Evolutionary conservation across 2,329 filamentous ascomycete species (phyloP).

Genomic region (Aspergillus amoenus): DNA sequence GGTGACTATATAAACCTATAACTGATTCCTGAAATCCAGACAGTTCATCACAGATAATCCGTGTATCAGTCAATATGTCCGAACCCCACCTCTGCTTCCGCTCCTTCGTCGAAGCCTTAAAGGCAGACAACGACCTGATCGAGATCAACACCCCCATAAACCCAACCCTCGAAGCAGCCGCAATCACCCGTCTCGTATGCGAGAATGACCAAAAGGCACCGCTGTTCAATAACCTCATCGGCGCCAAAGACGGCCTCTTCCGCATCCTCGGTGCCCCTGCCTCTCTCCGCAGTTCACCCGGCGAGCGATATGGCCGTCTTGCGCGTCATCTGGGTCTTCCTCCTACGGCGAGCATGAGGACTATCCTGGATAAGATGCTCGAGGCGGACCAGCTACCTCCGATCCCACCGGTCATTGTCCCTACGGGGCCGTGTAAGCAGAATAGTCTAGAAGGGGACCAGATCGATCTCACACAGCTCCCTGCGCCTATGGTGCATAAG

Average conservation of each 20-base stretch:
- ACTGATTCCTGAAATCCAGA: no score
- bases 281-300: constrained; percentile 33
- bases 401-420: constrained; percentile 34
- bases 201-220: constrained; percentile 51
- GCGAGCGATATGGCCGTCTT: constrained; percentile 42
- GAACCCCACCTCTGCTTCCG: constrained; percentile 15
- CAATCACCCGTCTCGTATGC: constrained; percentile 25
- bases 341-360: constrained; percentile 35
- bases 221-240: constrained; percentile 54
- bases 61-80: not conserved
- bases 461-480: constrained; percentile 46
- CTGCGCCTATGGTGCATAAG: constrained; percentile 45
- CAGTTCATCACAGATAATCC: no score
- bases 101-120: constrained; percentile 19
- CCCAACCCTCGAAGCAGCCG: constrained; percentile 20
- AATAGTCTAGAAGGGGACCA: constrained; percentile 37
- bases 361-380: constrained; percentile 46
- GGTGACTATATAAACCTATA: no score
- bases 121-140: constrained; percentile 20
- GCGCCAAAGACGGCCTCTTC: constrained; percentile 47
- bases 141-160: constrained; percentile 18
- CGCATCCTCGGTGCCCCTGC: constrained; percentile 50
- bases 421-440: constrained; percentile 47
- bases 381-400: constrained; percentile 33
- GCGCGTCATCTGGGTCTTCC: constrained; percentile 45